Evolutionary conservation across 2,329 filamentous ascomycete genomes (phyloP).

Genomic region (Beauveria bassiana): DNA sequence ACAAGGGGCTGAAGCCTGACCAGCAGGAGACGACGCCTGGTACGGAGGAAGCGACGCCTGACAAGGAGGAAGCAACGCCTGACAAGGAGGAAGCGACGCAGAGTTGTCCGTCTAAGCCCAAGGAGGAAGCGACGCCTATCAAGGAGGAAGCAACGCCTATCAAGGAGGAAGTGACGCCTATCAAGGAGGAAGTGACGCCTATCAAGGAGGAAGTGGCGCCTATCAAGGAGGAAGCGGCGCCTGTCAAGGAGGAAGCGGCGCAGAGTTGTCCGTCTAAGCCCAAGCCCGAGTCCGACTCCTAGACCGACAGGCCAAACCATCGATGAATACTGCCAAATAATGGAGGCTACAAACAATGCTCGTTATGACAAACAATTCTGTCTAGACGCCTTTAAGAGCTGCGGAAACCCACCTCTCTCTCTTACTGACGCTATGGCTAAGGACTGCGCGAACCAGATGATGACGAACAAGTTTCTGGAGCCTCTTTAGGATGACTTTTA

Average conservation of each 20-base stretch:
- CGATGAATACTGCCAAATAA: neutral
- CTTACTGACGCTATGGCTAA: neutral
- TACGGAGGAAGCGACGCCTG: neutral
- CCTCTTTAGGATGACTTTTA: too few species aligned
- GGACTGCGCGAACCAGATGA: neutral
- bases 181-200: too few species aligned
- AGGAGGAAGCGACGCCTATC: too few species aligned
- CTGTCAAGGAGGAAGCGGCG: too few species aligned
- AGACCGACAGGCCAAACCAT: neutral
- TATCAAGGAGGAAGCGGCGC: too few species aligned
- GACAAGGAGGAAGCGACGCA: too few species aligned
- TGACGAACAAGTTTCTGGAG: neutral
- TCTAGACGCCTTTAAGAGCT: neutral
- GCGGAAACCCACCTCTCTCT: neutral
- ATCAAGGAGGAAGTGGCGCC: too few species aligned
- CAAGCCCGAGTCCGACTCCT: neutral
- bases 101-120: neutral
- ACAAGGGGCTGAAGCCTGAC: neutral
- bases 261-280: too few species aligned
- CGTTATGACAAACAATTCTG: neutral
- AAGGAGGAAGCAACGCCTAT: too few species aligned
- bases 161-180: too few species aligned
- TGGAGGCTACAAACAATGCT: neutral
- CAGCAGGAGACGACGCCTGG: neutral
- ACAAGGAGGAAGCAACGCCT: too few species aligned